Percentiles rank a stretch among this genome's conserved stretches.
phyloP scores from a whole-genome alignment of 2,329 filamentous ascomycete species.

The Cucurbitaria berberidis region DNA sequence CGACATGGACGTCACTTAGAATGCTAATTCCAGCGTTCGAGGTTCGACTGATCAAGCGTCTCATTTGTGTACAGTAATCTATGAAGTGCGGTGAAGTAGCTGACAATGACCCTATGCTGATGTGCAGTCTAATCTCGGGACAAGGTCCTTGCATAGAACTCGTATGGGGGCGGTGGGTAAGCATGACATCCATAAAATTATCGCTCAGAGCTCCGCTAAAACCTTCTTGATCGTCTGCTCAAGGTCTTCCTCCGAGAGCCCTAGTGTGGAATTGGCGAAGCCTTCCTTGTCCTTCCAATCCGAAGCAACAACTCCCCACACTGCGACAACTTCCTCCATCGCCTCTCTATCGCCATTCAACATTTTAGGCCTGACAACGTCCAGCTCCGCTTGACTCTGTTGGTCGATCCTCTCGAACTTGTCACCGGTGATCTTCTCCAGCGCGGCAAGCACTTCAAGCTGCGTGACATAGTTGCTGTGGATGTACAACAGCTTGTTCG shows the following conservation, averaged over 20 bases:
- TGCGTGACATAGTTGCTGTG: conserved; percentile 65
- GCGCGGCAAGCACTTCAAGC: conserved; percentile 61
- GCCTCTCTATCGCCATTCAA: conserved; percentile 40
- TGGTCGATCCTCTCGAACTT: conserved; percentile 58
- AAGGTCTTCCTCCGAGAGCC: conserved; percentile 39
- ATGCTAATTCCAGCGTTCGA: neutral
- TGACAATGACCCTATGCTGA: too few relatives aligned
- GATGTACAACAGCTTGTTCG: conserved; percentile 65
- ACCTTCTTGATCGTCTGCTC: conserved; percentile 38
- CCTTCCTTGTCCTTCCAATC: conserved; percentile 40
- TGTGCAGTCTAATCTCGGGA: neutral
- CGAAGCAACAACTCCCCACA: conserved; percentile 44
- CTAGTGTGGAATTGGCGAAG: conserved; percentile 43
- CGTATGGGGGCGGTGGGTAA: neutral
- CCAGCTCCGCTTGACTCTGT: conserved; percentile 42
- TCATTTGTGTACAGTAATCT: too few relatives aligned
- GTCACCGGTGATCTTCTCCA: conserved; percentile 60
- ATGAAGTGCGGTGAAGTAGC: too few relatives aligned
- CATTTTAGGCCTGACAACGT: conserved; percentile 38
- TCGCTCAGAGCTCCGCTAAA: conserved; percentile 20
- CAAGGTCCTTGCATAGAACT: neutral
- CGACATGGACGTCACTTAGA: neutral
- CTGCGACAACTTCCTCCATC: conserved; percentile 41
- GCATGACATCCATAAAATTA: neutral
- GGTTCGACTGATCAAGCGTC: conserved; percentile 12